Base-by-base conservation (phyloP, 352 stramenopile genomes). In the Globisporangium orthogonon region DNA sequence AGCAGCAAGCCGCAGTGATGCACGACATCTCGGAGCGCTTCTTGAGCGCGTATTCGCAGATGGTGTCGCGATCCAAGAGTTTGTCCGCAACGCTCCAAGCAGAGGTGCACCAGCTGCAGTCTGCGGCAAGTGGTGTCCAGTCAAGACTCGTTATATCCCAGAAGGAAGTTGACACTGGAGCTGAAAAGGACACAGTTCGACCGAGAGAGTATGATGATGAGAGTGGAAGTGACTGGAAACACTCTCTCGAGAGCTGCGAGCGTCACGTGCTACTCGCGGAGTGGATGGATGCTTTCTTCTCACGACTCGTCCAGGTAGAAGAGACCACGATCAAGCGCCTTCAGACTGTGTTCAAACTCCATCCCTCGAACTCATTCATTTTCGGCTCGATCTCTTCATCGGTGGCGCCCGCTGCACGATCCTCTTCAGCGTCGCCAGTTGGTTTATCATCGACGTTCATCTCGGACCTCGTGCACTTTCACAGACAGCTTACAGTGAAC, bases 261-360 rank as follows among this genome's bases (percentile, higher is more conserved):
- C 35, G 55, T 5, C 69, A 76, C 29, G 46, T 67, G 6, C 57
- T 65, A 14, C 68, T 71, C 23, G 76, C 67, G 14, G 54, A 49
- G 49, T 87, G 76, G 76, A 68, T 87, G 66, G 64, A 69, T 39
- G 47, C 62, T 2, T 18, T 81, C 2, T 85, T 83, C 50, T 62
- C 54, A 18, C 64, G 69, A 17, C 30, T 87, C 33, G 54, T 75
- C 2, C 39, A 58, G 2, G 63, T 73, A 2, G 74, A 87, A 40
- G 64, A 75, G 11, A 58, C 55, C 29, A 67, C 70, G 49, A 50
- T 69, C 23, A 75, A 72, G 56, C 56, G 64, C 2, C 51, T 87
- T 30, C 74, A 78, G 48, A 60, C 58, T 28, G 44, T 69, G 46
- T 15, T 48, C 33, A 72, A 72, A 39, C 17, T 70, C 14, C 53